Conservation (phyloP, 768 basidiomycete species). For the Candolleomyces aberdarensis region DNA sequence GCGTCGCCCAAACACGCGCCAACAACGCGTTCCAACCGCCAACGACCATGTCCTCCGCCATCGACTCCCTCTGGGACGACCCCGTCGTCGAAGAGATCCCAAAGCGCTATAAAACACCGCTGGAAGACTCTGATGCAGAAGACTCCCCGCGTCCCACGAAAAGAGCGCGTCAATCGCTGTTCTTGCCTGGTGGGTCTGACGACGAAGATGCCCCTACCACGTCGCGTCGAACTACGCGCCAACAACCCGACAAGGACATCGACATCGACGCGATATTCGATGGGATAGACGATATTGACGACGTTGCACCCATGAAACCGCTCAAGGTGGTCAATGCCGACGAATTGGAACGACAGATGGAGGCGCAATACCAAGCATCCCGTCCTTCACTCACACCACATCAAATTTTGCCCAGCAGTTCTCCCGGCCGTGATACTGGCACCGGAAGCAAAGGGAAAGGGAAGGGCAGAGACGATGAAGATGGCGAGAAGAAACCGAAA, state of each 20-base stretch:
- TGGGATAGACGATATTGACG: constrained; percentile 33
- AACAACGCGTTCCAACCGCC: constrained; percentile 39
- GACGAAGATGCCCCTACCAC: constrained; percentile 39
- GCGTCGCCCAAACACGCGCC: constrained; percentile 31
- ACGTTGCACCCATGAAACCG: constrained; percentile 38
- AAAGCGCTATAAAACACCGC: constrained; percentile 13
- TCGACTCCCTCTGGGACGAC: constrained; percentile 63
- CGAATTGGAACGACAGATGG: constrained; percentile 52
- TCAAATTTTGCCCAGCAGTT: constrained; percentile 47
- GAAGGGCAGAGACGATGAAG: constrained; percentile 26
- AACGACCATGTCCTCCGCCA: constrained; percentile 29
- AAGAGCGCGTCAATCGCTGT: constrained; percentile 42
- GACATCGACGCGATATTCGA: constrained; percentile 45
- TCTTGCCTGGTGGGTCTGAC: constrained; percentile 54
- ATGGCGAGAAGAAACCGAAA: constrained; percentile 40
- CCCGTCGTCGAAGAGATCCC: constrained; percentile 33
- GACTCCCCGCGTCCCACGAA: constrained; percentile 27
- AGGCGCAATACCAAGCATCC: constrained; percentile 41
- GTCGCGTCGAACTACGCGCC: constrained; percentile 34
- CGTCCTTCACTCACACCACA: constrained; percentile 37
- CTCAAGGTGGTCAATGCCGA: constrained; percentile 53
- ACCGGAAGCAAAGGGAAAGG: constrained; percentile 15
- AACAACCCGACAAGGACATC: constrained; percentile 34
- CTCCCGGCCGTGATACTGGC: constrained; percentile 39
- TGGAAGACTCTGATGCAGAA: constrained; percentile 18